A percentile compares a stretch with the other conserved stretches of the same genome.
phyloP scores from a whole-genome alignment of 306 rosid genomes.

The Malus asiatica region DNA sequence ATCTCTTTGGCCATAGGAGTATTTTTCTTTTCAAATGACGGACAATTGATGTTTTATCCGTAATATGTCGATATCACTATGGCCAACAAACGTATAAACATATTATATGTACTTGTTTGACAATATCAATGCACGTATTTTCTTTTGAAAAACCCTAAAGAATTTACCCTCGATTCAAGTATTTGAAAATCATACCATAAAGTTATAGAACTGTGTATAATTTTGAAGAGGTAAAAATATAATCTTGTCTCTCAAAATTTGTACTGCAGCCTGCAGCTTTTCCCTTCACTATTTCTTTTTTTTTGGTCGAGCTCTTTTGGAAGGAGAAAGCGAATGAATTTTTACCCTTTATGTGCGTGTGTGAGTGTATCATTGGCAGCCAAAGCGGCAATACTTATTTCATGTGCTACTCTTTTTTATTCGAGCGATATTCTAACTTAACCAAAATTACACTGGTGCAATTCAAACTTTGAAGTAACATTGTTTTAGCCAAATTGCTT shows the following conservation, averaged over 20 bases:
- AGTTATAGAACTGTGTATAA: not conserved
- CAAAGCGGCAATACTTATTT: not conserved
- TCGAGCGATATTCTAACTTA: no score
- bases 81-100: no score
- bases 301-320: not conserved
- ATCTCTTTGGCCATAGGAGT: no score
- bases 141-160: no score
- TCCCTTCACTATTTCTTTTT: not conserved
- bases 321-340: slow-evolving; percentile 2
- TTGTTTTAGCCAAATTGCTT: no score
- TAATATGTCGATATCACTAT: no score
- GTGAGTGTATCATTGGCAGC: not conserved
- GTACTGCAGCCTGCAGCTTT: not conserved
- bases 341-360: not conserved
- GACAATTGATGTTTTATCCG: not conserved
- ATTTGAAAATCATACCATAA: not conserved
- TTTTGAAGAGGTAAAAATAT: not conserved
- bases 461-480: no score
- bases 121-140: no score
- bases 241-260: not conserved
- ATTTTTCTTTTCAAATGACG: no score
- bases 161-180: not conserved
- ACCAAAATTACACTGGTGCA: not conserved
- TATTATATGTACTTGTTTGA: no score
- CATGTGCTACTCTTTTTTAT: not conserved